These are phyloP conservation scores for Beauveria scarabaeidicola DNA, from an alignment of 2,329 filamentous ascomycete genomes.

Conservation along the genomic window DNA sequence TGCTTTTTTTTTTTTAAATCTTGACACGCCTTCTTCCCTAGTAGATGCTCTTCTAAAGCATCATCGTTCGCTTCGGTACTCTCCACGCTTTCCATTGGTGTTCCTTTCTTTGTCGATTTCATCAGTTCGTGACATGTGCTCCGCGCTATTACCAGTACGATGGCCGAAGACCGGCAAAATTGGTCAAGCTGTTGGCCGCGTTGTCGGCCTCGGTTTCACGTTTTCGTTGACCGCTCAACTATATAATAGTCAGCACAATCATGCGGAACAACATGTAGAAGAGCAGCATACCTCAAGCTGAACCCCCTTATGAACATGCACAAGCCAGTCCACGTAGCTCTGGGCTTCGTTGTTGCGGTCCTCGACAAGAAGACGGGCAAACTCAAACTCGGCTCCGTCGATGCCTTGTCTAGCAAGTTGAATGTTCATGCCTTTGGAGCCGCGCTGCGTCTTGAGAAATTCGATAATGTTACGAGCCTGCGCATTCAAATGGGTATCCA, in stretches of 20 bases:
- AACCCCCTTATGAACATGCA: slow-evolving; percentile 87
- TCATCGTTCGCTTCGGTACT: background rate
- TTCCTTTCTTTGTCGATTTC: slow-evolving; percentile 6
- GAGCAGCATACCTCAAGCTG: slow-evolving; percentile 65
- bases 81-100: slow-evolving; percentile 5
- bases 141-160: slow-evolving; percentile 45
- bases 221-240: slow-evolving; percentile 64
- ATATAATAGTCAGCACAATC: slow-evolving; percentile 9
- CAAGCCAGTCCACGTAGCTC: slow-evolving; percentile 97
- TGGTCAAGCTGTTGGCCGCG: slow-evolving; percentile 37
- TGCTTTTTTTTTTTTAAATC: background rate
- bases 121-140: background rate
- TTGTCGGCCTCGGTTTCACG: slow-evolving; percentile 50
- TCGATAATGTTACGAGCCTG: slow-evolving; percentile 91
- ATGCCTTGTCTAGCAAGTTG: slow-evolving; percentile 88
- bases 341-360: slow-evolving; percentile 97
- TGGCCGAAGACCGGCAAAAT: slow-evolving; percentile 51
- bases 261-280: no score
- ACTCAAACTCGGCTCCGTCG: slow-evolving; percentile 94
- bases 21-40: background rate
- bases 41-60: background rate
- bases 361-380: slow-evolving; percentile 82
- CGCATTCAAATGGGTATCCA: slow-evolving; percentile 88
- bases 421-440: slow-evolving; percentile 79
- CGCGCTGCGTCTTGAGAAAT: slow-evolving; percentile 70